Base-by-base conservation (phyloP, 2,329 filamentous ascomycete species). In the Ophiosphaerella herpotricha region DNA sequence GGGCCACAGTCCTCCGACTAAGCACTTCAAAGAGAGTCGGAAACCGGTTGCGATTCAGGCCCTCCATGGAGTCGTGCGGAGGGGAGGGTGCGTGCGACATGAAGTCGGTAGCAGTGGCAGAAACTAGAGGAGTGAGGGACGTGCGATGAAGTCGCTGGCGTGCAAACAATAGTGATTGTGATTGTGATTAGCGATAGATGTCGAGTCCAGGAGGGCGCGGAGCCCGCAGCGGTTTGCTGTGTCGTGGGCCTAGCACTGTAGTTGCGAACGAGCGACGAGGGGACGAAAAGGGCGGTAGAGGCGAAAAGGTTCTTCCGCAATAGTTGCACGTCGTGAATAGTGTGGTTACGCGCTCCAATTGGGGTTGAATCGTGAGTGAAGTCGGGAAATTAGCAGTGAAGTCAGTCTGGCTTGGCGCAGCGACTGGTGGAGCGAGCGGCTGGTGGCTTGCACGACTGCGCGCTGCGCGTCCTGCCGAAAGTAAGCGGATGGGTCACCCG, bases 11-110 rank as follows among this genome's bases (percentile, higher is more conserved):
- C 58, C 91, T 87, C 61, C 95, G 86, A 71, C 91, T 96, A 54
- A 99, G 80, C 48, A 99, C 94, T 76, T 99, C 95, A 71, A 96
- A 97, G 43, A 99, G 84, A 1, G 91, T 97, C 39, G 94, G 94
- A 51, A 99, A 84, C 59, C 94, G 85, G 72, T 96, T 95, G 67
- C 94, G 87, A 63, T 77, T 54, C 45, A 63, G 56, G 34, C 46
- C 48, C 33, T 59, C 55, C 18, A 45, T 21, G 38, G 34, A 37
- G 18, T 50, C 53, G 14, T 29, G 26, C 26, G 6, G 26, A 29
- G 8, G 36, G 36, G 43, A 46, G 32, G 57, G 63, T 18, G 57
- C 57, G 45, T 63, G 53, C 46, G 64, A 60, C 63, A 69, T 70
- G 57, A 42, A 50, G 52, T 57, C 50, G 40, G 45, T 29, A 29